Conservation (phyloP, 768 basidiomycete species). For the Lentinula aciculospora region DNA sequence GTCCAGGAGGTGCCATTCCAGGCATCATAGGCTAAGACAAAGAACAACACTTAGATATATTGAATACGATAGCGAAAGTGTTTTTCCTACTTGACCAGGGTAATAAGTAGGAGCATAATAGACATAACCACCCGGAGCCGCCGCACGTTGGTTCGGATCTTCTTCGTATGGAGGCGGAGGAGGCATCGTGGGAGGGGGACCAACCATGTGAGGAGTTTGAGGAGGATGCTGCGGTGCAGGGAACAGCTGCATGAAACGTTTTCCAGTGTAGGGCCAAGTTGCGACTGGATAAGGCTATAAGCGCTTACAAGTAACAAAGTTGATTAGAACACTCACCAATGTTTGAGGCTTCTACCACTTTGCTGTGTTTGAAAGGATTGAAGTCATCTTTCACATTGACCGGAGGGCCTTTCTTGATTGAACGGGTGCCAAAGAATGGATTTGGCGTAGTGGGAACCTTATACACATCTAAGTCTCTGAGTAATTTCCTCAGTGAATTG, state of each 20-base stretch:
- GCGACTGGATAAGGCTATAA: constrained; percentile 39
- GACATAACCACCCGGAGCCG: constrained; percentile 52
- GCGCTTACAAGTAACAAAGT: background rate
- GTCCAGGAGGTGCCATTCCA: constrained; percentile 73
- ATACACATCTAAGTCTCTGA: too few species aligned
- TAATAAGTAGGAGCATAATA: constrained; percentile 80
- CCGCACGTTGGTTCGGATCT: constrained; percentile 57
- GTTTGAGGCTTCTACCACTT: constrained; percentile 68
- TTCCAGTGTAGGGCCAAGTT: constrained; percentile 87
- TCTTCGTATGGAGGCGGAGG: constrained; percentile 79
- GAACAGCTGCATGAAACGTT: constrained; percentile 78
- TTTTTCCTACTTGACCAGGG: constrained; percentile 58
- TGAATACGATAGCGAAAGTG: constrained; percentile 3
- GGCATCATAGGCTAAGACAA: constrained; percentile 70
- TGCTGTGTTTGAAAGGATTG: constrained; percentile 89
- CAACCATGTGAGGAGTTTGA: constrained; percentile 60
- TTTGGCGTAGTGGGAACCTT: constrained; percentile 56
- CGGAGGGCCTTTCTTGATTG: constrained; percentile 65
- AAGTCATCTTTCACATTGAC: constrained; percentile 96
- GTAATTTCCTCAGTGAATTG: background rate
- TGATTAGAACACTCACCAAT: constrained; percentile 50
- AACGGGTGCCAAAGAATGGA: constrained; percentile 85
- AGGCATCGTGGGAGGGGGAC: constrained; percentile 62
- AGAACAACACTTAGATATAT: constrained; percentile 3
- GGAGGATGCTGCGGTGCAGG: constrained; percentile 55